These are phyloP conservation scores for Helianthus annuus DNA, from an alignment of 129 eudicot species.

Conservation along the genomic window HanXRQr2.0-SUNRISE NC_035436.2:202497195-202497694, in stretches of 20 bases:
- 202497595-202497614: conserved; percentile 28
- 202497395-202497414: conserved; percentile 21
- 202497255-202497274: conserved; percentile 75
- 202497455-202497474: conserved; percentile 25
- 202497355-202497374: conserved; percentile 6
- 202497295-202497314: conserved; percentile 39
- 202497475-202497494: conserved; percentile 46
- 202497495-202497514: conserved; percentile 7
- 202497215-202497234: too few species aligned
- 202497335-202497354: conserved; percentile 13
- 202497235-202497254: neutral
- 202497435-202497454: neutral
- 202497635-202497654: neutral
- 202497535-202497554: conserved; percentile 17
- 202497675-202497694: too few species aligned
- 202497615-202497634: conserved; percentile 14
- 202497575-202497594: conserved; percentile 40
- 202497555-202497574: conserved; percentile 23
- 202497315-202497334: conserved; percentile 37
- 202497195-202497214: too few species aligned
- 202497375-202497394: conserved; percentile 13
- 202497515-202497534: neutral
- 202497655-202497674: neutral
- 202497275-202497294: conserved; percentile 89
- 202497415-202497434: neutral